Base-by-base conservation (phyloP, 192 early-diverging fungal species). In the Mortierella claussenii region DNA sequence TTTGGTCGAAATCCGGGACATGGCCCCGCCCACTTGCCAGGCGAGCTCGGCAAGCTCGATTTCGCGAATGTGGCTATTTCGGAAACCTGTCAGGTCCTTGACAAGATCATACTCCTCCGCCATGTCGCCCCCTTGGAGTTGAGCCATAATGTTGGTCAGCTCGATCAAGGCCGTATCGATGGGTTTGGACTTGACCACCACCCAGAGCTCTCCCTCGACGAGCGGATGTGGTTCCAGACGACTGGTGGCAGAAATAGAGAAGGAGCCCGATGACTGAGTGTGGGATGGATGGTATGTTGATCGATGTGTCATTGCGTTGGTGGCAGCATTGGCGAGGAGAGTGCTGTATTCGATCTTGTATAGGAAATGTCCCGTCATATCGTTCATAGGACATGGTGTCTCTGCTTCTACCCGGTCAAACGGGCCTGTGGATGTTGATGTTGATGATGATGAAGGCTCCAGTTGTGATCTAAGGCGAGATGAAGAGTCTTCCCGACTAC, bases 131-230 rank as follows among this genome's bases (percentile, higher is more conserved):
- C 73, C 73, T 15, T 76, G 73, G 2, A 76, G 30, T 32, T 76
- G 73, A 18, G 73, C 73, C 73, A 76, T 76, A 65, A 76, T 76
- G 30, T 76, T 76, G 20, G 73, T 76, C 33, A 76, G 59, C 23
- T 76, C 73, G 47, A 76, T 76, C n/a, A 76, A 45, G 28, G 73
- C 73, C 0, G 73, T 76, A 15, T 76, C 73, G 53, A 76, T 76
- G 11, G 73, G 73, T 53, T 76, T 76, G 45, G 73, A 76, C 24
- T 76, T 76, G 50, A 76, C 57, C 27, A 76, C 73, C 8, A 67
- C 59, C 28, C 60, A 67, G 47, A 76, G 73, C n/a, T 76, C 30
- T 2, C 59, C 64, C 1, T 55, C 64, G 9, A 24, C 6, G 1
- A 17, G 21, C 12, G 33, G 15, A 1, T 21, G 13, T 12, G 36